Base-by-base conservation (phyloP, 768 basidiomycete genomes). In the Pseudohyphozyma bogoriensis region DNA sequence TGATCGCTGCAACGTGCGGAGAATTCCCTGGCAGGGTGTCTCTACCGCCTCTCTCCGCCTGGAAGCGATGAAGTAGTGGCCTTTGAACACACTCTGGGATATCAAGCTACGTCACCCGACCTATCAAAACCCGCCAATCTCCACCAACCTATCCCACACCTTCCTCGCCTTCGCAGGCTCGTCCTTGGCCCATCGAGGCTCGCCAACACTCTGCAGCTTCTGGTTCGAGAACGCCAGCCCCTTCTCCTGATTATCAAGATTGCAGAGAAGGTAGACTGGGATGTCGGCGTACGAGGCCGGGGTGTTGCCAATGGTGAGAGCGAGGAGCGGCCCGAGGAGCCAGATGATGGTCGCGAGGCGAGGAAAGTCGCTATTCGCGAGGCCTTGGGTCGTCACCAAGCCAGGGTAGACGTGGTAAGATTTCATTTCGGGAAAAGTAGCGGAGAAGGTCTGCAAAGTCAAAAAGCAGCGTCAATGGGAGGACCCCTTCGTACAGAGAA, bases 71-170 rank as follows among this genome's bases (percentile, higher is more conserved):
- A n/a, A n/a, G n/a, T n/a, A n/a, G n/a, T n/a, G n/a, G n/a, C n/a
- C n/a, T n/a, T n/a, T n/a, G n/a, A n/a, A n/a, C n/a, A n/a, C n/a
- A n/a, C n/a, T n/a, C n/a, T n/a, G n/a, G n/a, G n/a, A n/a, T n/a
- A n/a, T n/a, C n/a, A 62, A 2, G 56, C 63, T 18, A 65, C 62
- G 29, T 64, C 64, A 4, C n/a, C n/a, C n/a, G n/a, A n/a, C n/a
- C 49, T 58, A 28, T 62, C 66, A 11, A 67, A 64, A n/a, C n/a
- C n/a, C n/a, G n/a, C n/a, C n/a, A n/a, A 37, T 37, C 37, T 18
- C 37, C 37, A 37, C 37, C 44, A 45, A 45, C 44, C 10, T 8
- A 24, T 45, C 44, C 44, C 44, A 45, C 11, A 45, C 44, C 44
- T 9, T 24, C 44, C 15, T 24, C 44, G 18, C n/a, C 44, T 11